Evolutionary conservation across 2,329 filamentous ascomycete genomes (phyloP), one percentile per base, ranked within the genome.

Genomic region (Calonectria fujianensis): DNA sequence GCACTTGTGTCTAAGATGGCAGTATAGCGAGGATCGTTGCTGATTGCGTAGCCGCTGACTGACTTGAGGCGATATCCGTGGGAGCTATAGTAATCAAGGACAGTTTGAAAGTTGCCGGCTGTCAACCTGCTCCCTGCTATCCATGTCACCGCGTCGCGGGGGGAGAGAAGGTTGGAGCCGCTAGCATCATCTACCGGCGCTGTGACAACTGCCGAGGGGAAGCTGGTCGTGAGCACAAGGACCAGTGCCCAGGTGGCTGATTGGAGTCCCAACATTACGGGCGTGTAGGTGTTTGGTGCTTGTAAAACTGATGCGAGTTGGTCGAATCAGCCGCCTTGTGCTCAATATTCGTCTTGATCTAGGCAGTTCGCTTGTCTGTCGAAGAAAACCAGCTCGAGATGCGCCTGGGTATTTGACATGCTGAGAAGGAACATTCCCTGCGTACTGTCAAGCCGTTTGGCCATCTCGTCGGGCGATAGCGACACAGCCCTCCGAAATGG

Each of bases 11-110:
- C 69, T 59, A 59, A 71, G 24, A 71, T 66, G 10, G 69, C 69
- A 20, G 69, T 59, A 35, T 45, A 71, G 35, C 59, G 59, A 11
- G 69, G 69, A 14, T 57, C 27, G 13, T 57, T 50, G 32, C n/a
- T 35, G 51, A 66, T 71, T 11, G 69, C 39, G 69, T 66, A 66
- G 35, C 69, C 69, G 11, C 69, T 71, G 20, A 71, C 59, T 14
- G 45, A 66, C 4, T 35, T 71, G 20, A 71, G 59, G 7, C 51
- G 69, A 18, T 71, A 71, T 24, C 27, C 27, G 2, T 37, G 24
- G 31, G 14, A 2, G 4, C n/a, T 27, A 4, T 65, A 48, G 13
- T 71, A 20, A 35, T 48, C 31, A 35, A 66, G 48, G 3, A 35
- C 54, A 48, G 29, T n/a, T 59, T 50, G 50, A 51, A 45, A 71